Percentiles rank a stretch among this genome's conserved stretches.
These are phyloP conservation scores for Kentomonas sorsogonicus DNA, from an alignment of 208 protist genomes.

Conservation along the genomic window DNA sequence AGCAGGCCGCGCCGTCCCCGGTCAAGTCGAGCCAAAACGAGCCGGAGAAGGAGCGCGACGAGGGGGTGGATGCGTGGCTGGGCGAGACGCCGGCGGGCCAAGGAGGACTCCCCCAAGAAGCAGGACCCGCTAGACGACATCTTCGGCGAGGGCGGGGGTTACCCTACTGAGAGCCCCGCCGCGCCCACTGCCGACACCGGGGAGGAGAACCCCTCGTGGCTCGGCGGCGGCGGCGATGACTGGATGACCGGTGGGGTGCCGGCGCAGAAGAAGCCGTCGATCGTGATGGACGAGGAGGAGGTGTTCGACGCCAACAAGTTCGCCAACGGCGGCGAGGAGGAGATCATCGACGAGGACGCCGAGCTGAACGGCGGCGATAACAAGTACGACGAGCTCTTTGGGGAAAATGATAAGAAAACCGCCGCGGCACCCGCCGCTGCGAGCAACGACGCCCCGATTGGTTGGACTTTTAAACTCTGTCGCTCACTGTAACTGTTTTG, in stretches of 20 bases:
- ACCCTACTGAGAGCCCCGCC: no score
- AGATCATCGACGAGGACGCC: not conserved
- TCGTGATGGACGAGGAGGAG: constrained; percentile 7
- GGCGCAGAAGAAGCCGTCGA: constrained; percentile 15
- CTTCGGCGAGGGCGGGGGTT: constrained; percentile 9
- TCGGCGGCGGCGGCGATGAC: not conserved
- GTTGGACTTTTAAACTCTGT: constrained; percentile 42
- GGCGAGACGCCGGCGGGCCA: not conserved
- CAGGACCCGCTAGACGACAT: constrained; percentile 14
- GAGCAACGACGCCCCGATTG: constrained; percentile 30
- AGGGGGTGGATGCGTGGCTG: constrained; percentile 15
- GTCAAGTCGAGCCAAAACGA: not conserved
- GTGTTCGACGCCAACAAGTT: constrained; percentile 3
- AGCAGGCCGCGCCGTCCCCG: not conserved
- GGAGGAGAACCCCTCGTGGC: not conserved
- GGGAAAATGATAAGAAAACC: no score
- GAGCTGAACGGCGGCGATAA: not conserved
- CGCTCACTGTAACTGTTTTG: no score
- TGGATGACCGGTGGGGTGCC: constrained; percentile 13
- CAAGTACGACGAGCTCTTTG: no score
- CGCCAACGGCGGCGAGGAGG: constrained; percentile 9
- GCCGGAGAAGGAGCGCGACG: constrained; percentile 9
- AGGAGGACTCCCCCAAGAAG: not conserved
- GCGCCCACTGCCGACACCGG: not conserved
- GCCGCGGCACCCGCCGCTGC: constrained; percentile 13